Evolutionary conservation across 495 filamentous ascomycete species (phyloP), one percentile per base, ranked within the genome.

Genomic region (Hypoxylon lienhwacheense): DNA sequence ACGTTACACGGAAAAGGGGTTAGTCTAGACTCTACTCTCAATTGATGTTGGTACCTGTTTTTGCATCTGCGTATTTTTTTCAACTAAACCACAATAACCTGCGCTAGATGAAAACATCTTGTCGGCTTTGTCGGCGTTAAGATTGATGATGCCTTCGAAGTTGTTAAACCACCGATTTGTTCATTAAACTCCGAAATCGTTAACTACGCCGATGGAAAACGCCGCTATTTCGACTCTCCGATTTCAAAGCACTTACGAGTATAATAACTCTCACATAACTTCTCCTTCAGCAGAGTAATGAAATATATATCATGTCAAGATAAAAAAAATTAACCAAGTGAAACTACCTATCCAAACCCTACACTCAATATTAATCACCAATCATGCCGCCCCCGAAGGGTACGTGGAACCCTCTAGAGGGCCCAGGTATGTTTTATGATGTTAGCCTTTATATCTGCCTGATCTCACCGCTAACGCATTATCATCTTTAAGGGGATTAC

Each of bases 401-500:
- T 34, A 47, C 49, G 6, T 28, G 25, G 10, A 66, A 66, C 50
- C 40, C 47, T 2, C 7, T 63, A 31, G 54, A 59, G 47, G 63
- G 59, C 7, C 63, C 50, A 48, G 63, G 59, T 53, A 63, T 1
- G 53, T 43, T 10, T 28, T 41, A 4, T 25, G 1, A 14, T 7
- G 11, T 2, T 25, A n/a, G n/a, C n/a, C n/a, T n/a, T 20, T 4
- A 6, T 22, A 15, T 7, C 1, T 12, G 15, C 26, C 3, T 25
- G 3, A 11, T 10, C 25, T 22, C n/a, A 5, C 35, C n/a, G 7
- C 40, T 52, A 26, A 53, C 41, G 10, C 0, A 14, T 17, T 17
- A n/a, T n/a, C n/a, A n/a, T n/a, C n/a, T n/a, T n/a, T 8, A 36
- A 66, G 64, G 61, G 3, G 64, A 66, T 42, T 66, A 66, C 25